These are phyloP conservation scores for Pochonia chlamydosporia DNA, from an alignment of 2,329 filamentous ascomycete species.

Conservation along the genomic window DNA sequence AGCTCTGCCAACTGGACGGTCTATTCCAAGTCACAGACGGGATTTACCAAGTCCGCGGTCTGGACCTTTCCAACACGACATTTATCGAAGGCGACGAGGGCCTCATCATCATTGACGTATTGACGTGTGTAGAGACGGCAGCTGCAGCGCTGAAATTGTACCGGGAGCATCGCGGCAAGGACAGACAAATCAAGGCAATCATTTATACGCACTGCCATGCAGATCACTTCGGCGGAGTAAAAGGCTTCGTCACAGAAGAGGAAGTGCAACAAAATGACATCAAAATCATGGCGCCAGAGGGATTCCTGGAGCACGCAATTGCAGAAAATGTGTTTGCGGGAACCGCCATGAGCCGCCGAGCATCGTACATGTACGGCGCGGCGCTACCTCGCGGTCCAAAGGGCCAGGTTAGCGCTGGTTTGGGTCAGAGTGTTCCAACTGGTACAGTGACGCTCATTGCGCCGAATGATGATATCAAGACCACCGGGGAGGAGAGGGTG, in stretches of 20 bases:
- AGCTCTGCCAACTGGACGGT: slow-evolving; percentile 2
- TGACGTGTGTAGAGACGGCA: slow-evolving; percentile 30
- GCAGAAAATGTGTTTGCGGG: slow-evolving; percentile 34
- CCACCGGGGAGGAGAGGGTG: slow-evolving; percentile 22
- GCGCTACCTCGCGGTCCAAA: slow-evolving; percentile 19
- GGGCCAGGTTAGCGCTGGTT: slow-evolving; percentile 31
- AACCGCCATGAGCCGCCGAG: slow-evolving; percentile 30
- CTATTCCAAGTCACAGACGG: slow-evolving; percentile 27
- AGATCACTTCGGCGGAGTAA: slow-evolving; percentile 30
- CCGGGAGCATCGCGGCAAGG: slow-evolving; percentile 16
- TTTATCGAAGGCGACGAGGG: slow-evolving; percentile 23
- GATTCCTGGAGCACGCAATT: slow-evolving; percentile 31
- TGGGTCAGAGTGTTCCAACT: slow-evolving; percentile 26
- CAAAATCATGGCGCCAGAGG: slow-evolving; percentile 27
- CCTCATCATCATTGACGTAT: slow-evolving; percentile 32
- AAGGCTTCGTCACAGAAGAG: slow-evolving; percentile 12
- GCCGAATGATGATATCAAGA: slow-evolving; percentile 24
- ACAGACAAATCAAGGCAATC: slow-evolving; percentile 23
- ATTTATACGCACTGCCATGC: slow-evolving; percentile 36
- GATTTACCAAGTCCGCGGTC: slow-evolving; percentile 34
- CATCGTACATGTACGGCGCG: slow-evolving; percentile 34
- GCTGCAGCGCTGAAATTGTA: slow-evolving; percentile 28
- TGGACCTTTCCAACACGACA: slow-evolving; percentile 35
- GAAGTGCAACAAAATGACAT: slow-evolving; percentile 2
- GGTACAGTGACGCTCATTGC: slow-evolving; percentile 27